phyloP scores from a whole-genome alignment of 331 rosid genomes.

The Dryas integrifolia region DNA sequence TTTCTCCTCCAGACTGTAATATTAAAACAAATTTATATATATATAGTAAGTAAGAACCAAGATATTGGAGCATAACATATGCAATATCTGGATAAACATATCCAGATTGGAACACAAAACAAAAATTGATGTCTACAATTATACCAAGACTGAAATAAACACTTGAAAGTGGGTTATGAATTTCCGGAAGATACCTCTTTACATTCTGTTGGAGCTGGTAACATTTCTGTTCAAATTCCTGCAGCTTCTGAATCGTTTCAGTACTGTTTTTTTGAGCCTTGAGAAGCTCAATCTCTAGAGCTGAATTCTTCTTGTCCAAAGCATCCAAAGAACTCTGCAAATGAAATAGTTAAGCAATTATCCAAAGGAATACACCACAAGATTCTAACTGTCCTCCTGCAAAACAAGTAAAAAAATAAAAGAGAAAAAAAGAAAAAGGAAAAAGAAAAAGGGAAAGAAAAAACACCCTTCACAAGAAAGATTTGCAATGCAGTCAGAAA shows the following conservation, averaged over 20 bases:
- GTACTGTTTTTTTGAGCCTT: slow-evolving; percentile 50
- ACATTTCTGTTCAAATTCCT: slow-evolving; percentile 65
- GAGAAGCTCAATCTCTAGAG: slow-evolving; percentile 53
- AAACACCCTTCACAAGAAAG: background rate
- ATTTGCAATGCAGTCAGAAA: too few relatives aligned
- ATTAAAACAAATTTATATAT: background rate
- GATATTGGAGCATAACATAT: background rate
- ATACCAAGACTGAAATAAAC: slow-evolving; percentile 3
- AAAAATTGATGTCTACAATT: background rate
- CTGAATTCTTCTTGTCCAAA: slow-evolving; percentile 59
- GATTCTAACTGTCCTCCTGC: background rate
- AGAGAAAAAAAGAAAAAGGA: background rate
- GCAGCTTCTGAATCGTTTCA: slow-evolving; percentile 56
- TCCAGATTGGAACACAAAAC: background rate
- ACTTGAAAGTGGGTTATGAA: background rate
- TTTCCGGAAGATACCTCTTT: slow-evolving; percentile 45
- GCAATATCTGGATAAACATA: background rate
- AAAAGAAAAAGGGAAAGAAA: background rate
- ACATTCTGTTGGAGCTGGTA: slow-evolving; percentile 62
- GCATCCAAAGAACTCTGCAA: slow-evolving; percentile 64
- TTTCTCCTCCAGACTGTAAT: slow-evolving; percentile 74
- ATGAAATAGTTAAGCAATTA: slow-evolving; percentile 17
- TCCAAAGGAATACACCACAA: background rate
- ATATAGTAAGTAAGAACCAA: background rate
- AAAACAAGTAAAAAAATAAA: background rate